Evolutionary conservation across 2,329 filamentous ascomycete species (phyloP).

Genomic region (Pseudogymnoascus sp.): DNA sequence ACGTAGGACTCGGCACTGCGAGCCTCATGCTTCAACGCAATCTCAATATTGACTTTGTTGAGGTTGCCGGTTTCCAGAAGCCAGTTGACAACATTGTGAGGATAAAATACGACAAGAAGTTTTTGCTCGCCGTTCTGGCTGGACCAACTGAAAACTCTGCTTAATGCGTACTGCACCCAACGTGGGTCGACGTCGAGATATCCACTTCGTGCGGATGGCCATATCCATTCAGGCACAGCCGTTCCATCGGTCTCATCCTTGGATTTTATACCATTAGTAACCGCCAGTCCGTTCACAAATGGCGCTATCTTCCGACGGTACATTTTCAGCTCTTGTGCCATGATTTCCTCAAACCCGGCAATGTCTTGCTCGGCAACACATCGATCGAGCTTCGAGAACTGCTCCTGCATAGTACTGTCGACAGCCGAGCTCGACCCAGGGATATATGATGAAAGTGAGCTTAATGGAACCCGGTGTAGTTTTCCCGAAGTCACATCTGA

Average conservation of each 20-base stretch:
- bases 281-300: neutral
- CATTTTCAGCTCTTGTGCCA: conserved; percentile 31
- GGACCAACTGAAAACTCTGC: conserved; percentile 37
- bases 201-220: conserved; percentile 19
- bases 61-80: conserved; percentile 53
- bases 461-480: conserved; percentile 15
- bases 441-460: conserved; percentile 18
- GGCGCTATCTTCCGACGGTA: neutral
- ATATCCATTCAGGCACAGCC: conserved; percentile 40
- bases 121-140: conserved; percentile 4
- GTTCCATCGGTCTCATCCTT: neutral
- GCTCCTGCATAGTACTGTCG: conserved; percentile 15
- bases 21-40: conserved; percentile 46
- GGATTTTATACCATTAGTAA: neutral
- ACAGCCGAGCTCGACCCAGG: conserved; percentile 17
- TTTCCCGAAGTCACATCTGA: conserved; percentile 29
- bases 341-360: conserved; percentile 33
- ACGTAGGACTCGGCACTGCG: conserved; percentile 31
- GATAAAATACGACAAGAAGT: conserved; percentile 36
- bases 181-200: conserved; percentile 48
- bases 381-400: conserved; percentile 27
- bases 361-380: conserved; percentile 29
- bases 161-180: conserved; percentile 50
- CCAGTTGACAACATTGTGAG: conserved; percentile 47
- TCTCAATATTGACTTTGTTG: conserved; percentile 49